These are phyloP conservation scores for Cercospora sojina DNA, from an alignment of 2,329 filamentous ascomycete genomes.

Conservation along the genomic window DNA sequence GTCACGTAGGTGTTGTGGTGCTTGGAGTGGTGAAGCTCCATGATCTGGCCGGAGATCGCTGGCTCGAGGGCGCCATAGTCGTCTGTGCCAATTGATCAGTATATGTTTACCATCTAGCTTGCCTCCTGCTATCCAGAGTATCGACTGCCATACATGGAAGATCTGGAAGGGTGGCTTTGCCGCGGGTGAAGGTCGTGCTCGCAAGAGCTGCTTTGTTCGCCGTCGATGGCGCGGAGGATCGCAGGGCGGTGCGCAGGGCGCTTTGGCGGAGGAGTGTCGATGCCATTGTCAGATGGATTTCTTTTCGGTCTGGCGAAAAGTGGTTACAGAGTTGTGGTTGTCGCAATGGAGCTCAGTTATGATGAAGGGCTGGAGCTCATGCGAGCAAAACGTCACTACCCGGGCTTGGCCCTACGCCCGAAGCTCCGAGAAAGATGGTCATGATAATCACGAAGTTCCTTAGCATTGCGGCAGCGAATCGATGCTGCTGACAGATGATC, in stretches of 20 bases:
- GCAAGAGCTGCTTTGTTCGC: slow-evolving; percentile 62
- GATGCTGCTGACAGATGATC: not conserved
- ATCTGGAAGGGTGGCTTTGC: slow-evolving; percentile 91
- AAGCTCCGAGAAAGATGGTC: slow-evolving; percentile 5
- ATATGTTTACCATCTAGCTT: not conserved
- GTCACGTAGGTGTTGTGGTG: slow-evolving; percentile 95
- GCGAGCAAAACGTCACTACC: slow-evolving; percentile 1
- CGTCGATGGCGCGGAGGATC: slow-evolving; percentile 63
- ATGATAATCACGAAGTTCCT: not conserved
- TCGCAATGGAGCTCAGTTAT: slow-evolving; percentile 5
- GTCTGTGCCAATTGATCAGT: slow-evolving; percentile 54
- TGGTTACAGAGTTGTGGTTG: not conserved
- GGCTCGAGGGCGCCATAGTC: slow-evolving; percentile 95
- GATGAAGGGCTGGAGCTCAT: slow-evolving; percentile 4
- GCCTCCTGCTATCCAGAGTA: not conserved
- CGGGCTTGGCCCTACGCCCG: not conserved
- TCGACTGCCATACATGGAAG: slow-evolving; percentile 62
- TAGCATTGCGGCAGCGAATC: not conserved
- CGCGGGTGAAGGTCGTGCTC: slow-evolving; percentile 73
- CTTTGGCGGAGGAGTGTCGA: slow-evolving; percentile 71
- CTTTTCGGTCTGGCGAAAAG: not conserved
- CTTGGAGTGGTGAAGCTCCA: slow-evolving; percentile 93
- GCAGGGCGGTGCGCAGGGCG: slow-evolving; percentile 68
- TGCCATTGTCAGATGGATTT: slow-evolving; percentile 58
- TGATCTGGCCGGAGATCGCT: slow-evolving; percentile 81